phyloP scores from a whole-genome alignment of 2,329 filamentous ascomycete species.

The Trichophyton verrucosum region DNA sequence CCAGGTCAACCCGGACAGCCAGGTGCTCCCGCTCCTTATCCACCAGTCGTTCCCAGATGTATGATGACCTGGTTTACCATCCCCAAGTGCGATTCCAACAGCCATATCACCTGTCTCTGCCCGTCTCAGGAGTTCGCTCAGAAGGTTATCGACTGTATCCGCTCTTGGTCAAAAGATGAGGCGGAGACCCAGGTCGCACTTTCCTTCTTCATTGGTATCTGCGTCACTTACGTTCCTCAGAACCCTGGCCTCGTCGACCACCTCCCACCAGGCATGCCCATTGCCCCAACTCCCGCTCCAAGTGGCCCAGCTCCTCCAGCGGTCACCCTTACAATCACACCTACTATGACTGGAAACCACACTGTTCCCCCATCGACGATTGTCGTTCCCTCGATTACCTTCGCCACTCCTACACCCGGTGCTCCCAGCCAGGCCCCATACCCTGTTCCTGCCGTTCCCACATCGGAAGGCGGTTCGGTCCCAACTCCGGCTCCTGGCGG shows the following conservation, averaged over 20 bases:
- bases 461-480: conserved; percentile 1
- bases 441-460: conserved; percentile 21
- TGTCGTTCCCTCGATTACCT: conserved; percentile 35
- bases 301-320: conserved; percentile 17
- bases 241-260: conserved; percentile 81
- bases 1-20: too few species aligned
- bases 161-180: conserved; percentile 57
- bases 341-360: conserved; percentile 14
- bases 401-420: conserved; percentile 19
- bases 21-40: conserved; percentile 31
- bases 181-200: conserved; percentile 58
- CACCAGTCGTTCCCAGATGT: conserved; percentile 68
- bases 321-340: conserved; percentile 32
- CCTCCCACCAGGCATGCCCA: conserved; percentile 49
- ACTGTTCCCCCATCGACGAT: conserved; percentile 20
- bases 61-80: conserved; percentile 76
- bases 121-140: conserved; percentile 61
- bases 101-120: conserved; percentile 77
- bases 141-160: conserved; percentile 69
- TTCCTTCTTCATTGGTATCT: conserved; percentile 83
- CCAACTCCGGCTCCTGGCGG: conserved; percentile 7
- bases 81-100: conserved; percentile 69
- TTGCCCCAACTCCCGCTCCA: conserved; percentile 28
- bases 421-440: conserved; percentile 19
- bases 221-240: conserved; percentile 56